A percentile compares a stretch with the other conserved stretches of the same genome.
phyloP scores from a whole-genome alignment of 2,329 filamentous ascomycete species.

The Mycosphaerella arachidis region DNA sequence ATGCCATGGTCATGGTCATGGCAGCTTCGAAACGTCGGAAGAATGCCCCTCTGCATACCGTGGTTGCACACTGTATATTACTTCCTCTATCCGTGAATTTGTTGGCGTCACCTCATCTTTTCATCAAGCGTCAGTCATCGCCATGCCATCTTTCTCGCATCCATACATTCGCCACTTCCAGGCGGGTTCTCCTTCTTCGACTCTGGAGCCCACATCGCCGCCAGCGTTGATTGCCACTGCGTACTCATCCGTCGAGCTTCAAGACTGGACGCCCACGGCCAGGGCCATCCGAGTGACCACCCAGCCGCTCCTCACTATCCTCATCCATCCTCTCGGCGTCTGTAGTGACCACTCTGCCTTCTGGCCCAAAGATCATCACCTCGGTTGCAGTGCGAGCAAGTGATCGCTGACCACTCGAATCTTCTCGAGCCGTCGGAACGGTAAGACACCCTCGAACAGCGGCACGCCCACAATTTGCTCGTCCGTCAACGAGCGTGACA shows the following conservation, averaged over 20 bases:
- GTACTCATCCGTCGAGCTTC: not conserved
- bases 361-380: too few species aligned
- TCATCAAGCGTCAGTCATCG: not conserved
- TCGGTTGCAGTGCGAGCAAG: too few species aligned
- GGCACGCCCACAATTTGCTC: too few species aligned
- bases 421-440: too few species aligned
- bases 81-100: not conserved
- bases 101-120: not conserved
- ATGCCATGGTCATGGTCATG: not conserved
- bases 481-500: too few species aligned
- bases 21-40: not conserved
- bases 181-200: not conserved
- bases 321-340: too few species aligned
- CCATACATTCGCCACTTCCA: not conserved
- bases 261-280: too few species aligned
- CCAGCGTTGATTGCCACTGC: not conserved
- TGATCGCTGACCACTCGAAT: too few species aligned
- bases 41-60: not conserved
- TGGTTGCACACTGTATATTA: not conserved
- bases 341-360: too few species aligned
- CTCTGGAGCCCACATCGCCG: not conserved
- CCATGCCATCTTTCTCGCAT: not conserved
- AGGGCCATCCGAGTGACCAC: too few species aligned
- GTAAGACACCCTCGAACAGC: too few species aligned
- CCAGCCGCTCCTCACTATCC: too few species aligned